Base-by-base conservation (phyloP, 2,329 filamentous ascomycete species). In the Sporothrix pallida region DNA sequence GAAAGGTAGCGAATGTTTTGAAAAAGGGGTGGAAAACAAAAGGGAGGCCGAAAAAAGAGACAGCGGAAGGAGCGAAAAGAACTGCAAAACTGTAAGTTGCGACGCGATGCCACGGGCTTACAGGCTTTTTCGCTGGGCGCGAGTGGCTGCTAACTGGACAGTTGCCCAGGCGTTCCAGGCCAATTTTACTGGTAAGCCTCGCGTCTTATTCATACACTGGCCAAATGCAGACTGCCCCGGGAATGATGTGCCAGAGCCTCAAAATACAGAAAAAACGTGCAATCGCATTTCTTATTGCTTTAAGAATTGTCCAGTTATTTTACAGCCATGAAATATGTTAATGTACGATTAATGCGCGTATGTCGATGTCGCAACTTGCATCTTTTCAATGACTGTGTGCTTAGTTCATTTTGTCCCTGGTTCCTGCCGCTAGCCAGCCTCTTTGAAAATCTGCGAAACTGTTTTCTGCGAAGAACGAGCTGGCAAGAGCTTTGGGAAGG, bases 401-500 rank as follows among this genome's bases (percentile, higher is more conserved):
- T 52, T 68, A 68, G 50, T 20, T 20, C 0, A 37, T 17, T 5
- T 3, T n/a, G 65, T 23, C 23, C 46, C 42, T 68, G 46, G 23
- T 46, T 52, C 65, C 46, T 68, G 65, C 62, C 62, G 42, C 62
- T 67, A 67, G 62, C 62, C 62, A 67, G 62, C 62, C 62, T 68
- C 67, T 52, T 54, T 52, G 37, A 23, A 31, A 26, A 70, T 44
- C 46, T 52, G 56, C 37, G 42, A 26, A 60, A 50, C 31, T 8
- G 42, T 20, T 23, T 37, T 37, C 17, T 37, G 15, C 44, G 60
- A 65, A 17, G 46, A 20, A 69, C 23, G 23, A 62, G 23, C 48
- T 44, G 20, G 15, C 31, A 52, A 50, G 63, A 80, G 74, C 77
- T 77, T 74, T 74, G 75, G 10, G 10, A 17, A 17, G 20, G 15